phyloP scores from a whole-genome alignment of 2,329 filamentous ascomycete genomes.

The Venturia carpophila region DNA sequence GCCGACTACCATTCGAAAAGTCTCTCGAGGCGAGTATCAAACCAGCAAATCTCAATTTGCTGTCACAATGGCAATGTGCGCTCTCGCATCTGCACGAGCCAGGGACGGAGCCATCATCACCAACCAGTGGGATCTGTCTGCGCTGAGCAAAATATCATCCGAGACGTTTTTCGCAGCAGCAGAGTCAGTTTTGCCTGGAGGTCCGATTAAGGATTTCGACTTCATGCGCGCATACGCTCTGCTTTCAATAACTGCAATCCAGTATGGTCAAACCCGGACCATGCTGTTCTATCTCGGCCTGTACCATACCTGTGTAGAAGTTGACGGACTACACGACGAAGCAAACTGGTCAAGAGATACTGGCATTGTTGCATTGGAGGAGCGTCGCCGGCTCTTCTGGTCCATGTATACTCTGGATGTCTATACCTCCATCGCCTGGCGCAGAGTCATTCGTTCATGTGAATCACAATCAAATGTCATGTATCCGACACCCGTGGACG shows the following conservation, averaged over 20 bases:
- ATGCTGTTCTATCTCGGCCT: slow-evolving; percentile 1
- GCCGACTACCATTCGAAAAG: neutral
- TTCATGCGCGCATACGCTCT: slow-evolving; percentile 6
- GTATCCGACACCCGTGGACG: slow-evolving; percentile 43
- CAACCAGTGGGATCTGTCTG: neutral
- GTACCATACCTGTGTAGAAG: slow-evolving; percentile 8
- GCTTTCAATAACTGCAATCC: slow-evolving; percentile 10
- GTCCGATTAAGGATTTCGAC: neutral
- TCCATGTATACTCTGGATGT: slow-evolving; percentile 50
- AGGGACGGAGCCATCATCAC: neutral
- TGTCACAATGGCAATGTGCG: neutral
- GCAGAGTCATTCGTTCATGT: slow-evolving; percentile 38
- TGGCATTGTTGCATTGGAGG: slow-evolving; percentile 6
- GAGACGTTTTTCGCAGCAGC: neutral
- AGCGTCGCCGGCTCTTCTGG: slow-evolving; percentile 13
- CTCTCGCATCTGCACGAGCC: neutral
- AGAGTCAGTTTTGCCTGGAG: neutral
- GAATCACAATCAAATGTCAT: slow-evolving; percentile 41
- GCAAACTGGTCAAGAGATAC: neutral
- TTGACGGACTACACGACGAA: slow-evolving; percentile 8
- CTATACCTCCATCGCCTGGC: slow-evolving; percentile 47
- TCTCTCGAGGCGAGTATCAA: slow-evolving; percentile 3
- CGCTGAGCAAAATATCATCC: neutral
- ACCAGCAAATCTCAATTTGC: slow-evolving; percentile 3
- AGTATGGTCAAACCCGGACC: neutral